phyloP scores from a whole-genome alignment of 164 flowering plant species.

The Vitis cinerea region DNA sequence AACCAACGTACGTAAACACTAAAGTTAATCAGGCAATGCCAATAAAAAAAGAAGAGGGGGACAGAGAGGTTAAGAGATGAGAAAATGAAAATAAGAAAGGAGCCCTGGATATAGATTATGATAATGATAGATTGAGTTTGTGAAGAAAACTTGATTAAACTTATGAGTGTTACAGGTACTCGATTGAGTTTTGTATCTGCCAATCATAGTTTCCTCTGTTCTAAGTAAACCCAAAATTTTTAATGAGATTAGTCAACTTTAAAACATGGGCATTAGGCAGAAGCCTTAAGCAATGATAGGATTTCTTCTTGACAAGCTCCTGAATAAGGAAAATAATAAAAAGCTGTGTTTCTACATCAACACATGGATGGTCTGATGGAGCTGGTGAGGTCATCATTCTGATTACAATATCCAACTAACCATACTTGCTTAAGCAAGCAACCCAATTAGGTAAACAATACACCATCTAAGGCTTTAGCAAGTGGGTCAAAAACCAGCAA shows the following conservation, averaged over 20 bases:
- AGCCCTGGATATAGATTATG: too few species aligned
- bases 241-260: background rate
- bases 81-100: too few species aligned
- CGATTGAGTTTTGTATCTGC: background rate
- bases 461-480: background rate
- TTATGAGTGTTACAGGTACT: background rate
- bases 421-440: background rate
- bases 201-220: background rate
- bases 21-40: too few species aligned
- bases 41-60: too few species aligned
- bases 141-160: background rate
- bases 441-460: slow-evolving; percentile 2
- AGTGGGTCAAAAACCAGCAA: background rate
- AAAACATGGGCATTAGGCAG: background rate
- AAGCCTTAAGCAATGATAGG: background rate
- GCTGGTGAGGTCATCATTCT: slow-evolving; percentile 4
- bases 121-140: too few species aligned
- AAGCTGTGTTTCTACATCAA: background rate
- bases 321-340: background rate
- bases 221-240: background rate
- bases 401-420: slow-evolving; percentile 13
- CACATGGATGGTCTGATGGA: slow-evolving; percentile 2
- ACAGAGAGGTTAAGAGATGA: too few species aligned
- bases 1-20: too few species aligned
- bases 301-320: background rate